Percentiles rank a stretch among this genome's conserved stretches.
Evolutionary conservation across 371 early-diverging fungal genomes (phyloP).

Genomic region (Blakeslea trispora): DNA sequence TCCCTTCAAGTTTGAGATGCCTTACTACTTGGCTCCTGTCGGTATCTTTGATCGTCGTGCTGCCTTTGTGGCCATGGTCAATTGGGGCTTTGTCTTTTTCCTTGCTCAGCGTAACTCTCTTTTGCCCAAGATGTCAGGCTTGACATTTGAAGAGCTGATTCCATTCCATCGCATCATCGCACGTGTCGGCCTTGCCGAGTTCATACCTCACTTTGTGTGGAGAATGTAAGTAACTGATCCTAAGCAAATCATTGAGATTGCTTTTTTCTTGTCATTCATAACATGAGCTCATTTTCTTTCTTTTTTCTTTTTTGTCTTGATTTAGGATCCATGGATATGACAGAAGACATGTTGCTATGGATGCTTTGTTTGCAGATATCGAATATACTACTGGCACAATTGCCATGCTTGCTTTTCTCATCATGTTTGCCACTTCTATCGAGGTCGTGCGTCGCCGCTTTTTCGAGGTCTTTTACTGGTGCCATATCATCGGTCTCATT

Average conservation of each 20-base stretch:
- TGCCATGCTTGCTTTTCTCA: slow-evolving; percentile 41
- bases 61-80: slow-evolving; percentile 47
- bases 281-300: too few relatives aligned
- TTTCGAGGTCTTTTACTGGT: slow-evolving; percentile 48
- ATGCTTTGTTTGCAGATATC: slow-evolving; percentile 32
- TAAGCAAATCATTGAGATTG: too few relatives aligned
- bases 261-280: too few relatives aligned
- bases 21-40: slow-evolving; percentile 19
- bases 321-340: slow-evolving; percentile 27
- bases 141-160: slow-evolving; percentile 45
- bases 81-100: slow-evolving; percentile 51
- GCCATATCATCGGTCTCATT: slow-evolving; percentile 41
- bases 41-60: slow-evolving; percentile 46
- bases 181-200: slow-evolving; percentile 45
- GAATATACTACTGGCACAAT: slow-evolving; percentile 47
- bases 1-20: slow-evolving; percentile 25
- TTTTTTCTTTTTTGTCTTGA: too few relatives aligned
- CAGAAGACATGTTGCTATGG: slow-evolving; percentile 12
- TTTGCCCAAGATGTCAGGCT: slow-evolving; percentile 42
- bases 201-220: slow-evolving; percentile 46
- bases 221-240: slow-evolving; percentile 54
- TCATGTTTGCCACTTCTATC: slow-evolving; percentile 45
- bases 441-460: slow-evolving; percentile 43
- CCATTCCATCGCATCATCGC: slow-evolving; percentile 53
- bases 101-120: slow-evolving; percentile 47